phyloP scores from a whole-genome alignment of 176 grass and related monocot species.

The Calamus simplicifolius region DNA sequence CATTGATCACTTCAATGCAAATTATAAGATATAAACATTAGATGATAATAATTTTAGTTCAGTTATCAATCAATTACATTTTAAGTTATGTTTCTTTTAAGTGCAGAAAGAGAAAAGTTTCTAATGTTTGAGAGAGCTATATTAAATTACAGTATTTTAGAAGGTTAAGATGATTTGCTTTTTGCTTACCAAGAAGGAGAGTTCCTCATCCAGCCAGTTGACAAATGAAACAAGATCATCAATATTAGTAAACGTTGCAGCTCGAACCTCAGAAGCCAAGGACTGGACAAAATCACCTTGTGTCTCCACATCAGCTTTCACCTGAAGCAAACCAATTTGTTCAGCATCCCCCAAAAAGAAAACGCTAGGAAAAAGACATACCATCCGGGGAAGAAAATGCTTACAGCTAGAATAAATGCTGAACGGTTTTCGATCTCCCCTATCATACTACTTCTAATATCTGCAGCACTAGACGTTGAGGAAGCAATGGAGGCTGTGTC shows the following conservation, averaged over 20 bases:
- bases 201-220: constrained; percentile 93
- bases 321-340: constrained; percentile 29
- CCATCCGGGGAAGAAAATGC: constrained; percentile 14
- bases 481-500: constrained; percentile 51
- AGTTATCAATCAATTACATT: no score
- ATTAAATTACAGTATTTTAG: no score
- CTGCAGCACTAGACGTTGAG: constrained; percentile 46
- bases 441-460: constrained; percentile 80
- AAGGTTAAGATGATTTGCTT: background rate
- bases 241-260: constrained; percentile 36
- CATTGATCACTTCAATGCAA: no score
- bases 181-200: constrained; percentile 78
- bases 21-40: no score
- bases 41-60: no score
- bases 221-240: constrained; percentile 71
- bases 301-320: constrained; percentile 95
- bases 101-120: no score
- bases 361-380: no score
- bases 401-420: constrained; percentile 85
- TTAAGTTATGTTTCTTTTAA: no score
- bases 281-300: constrained; percentile 86
- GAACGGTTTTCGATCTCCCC: constrained; percentile 96
- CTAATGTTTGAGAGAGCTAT: no score
- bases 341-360: no score
- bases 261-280: constrained; percentile 31